Evolutionary conservation across 495 filamentous ascomycete genomes (phyloP).

Genomic region (Glarea lozoyensis): DNA sequence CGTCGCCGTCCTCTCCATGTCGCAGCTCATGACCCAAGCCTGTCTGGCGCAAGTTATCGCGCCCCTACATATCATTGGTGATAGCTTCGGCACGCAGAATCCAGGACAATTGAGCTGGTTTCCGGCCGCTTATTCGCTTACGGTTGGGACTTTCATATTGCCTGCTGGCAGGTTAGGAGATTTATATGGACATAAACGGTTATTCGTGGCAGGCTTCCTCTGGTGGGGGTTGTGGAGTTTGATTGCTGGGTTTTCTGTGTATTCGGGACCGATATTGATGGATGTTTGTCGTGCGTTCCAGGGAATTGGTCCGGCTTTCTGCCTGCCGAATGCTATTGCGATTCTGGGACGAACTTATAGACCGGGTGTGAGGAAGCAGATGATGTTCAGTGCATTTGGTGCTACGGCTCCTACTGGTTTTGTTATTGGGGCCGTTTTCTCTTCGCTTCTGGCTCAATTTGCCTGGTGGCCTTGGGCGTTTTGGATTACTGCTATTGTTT

Average conservation of each 20-base stretch:
- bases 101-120: constrained; percentile 37
- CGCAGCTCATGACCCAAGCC: constrained; percentile 29
- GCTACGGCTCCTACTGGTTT: constrained; percentile 49
- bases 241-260: constrained; percentile 41
- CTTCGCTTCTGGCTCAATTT: constrained; percentile 38
- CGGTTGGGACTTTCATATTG: constrained; percentile 57
- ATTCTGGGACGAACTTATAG: constrained; percentile 50
- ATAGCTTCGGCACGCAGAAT: constrained; percentile 32
- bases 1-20: constrained; percentile 11
- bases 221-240: constrained; percentile 56
- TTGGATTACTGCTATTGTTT: constrained; percentile 44
- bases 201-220: constrained; percentile 51
- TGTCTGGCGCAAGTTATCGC: constrained; percentile 30
- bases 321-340: constrained; percentile 55
- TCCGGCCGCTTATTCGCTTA: constrained; percentile 42
- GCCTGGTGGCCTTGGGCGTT: constrained; percentile 63
- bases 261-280: constrained; percentile 43
- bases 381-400: constrained; percentile 57
- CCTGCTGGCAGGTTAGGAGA: constrained; percentile 57
- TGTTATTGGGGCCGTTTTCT: constrained; percentile 40
- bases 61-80: constrained; percentile 34
- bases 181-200: constrained; percentile 49
- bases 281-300: constrained; percentile 49
- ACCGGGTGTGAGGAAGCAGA: constrained; percentile 46
- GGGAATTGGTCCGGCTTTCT: constrained; percentile 51